Percentiles rank a stretch among this genome's conserved stretches.
phyloP scores from a whole-genome alignment of 176 grass and related monocot genomes.

The Carex myosuroides region DNA sequence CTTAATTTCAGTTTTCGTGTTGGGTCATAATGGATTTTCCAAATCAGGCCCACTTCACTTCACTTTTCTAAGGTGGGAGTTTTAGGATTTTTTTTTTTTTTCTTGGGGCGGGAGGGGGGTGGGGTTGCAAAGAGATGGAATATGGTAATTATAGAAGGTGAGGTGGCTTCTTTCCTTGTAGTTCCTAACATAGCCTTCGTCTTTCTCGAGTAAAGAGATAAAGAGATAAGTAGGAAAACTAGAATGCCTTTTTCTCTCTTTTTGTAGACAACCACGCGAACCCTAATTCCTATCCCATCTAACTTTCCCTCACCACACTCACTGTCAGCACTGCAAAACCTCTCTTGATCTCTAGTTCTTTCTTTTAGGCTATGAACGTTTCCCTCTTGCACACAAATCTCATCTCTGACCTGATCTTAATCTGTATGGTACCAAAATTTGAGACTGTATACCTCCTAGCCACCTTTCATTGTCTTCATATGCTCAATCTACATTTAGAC shows the following conservation, averaged over 20 bases:
- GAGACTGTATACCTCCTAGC: background rate
- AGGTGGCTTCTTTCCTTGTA: background rate
- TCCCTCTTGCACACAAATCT: background rate
- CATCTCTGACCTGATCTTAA: background rate
- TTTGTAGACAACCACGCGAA: background rate
- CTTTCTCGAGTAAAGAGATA: background rate
- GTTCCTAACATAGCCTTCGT: conserved; percentile 12
- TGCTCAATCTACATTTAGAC: background rate
- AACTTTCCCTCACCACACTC: background rate
- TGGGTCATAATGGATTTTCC: background rate
- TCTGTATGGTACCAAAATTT: conserved; percentile 2
- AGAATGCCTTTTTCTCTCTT: background rate
- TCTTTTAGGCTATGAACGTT: background rate
- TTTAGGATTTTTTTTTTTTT: background rate
- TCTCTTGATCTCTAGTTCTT: background rate
- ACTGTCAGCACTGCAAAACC: background rate
- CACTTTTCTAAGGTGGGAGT: background rate
- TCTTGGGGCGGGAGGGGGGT: background rate
- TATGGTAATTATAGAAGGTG: background rate
- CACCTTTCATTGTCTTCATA: background rate
- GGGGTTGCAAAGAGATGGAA: background rate
- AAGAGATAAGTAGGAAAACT: background rate
- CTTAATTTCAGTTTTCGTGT: background rate
- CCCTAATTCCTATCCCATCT: background rate
- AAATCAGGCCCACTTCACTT: background rate